Conservation (phyloP, 1,139 yeast genomes). For the Saccharomycopsis hybrid region DNA sequence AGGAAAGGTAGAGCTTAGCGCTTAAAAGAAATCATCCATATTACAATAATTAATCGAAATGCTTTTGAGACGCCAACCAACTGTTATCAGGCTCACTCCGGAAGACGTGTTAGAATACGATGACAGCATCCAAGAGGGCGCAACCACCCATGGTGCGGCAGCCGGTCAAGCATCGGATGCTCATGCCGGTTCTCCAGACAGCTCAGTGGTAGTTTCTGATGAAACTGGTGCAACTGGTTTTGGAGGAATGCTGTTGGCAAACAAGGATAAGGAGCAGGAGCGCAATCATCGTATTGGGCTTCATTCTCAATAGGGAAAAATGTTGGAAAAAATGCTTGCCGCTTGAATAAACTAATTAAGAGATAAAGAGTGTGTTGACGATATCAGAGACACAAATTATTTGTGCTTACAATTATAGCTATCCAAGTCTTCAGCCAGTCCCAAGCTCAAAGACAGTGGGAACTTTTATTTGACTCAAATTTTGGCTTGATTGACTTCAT, state of each 20-base stretch:
- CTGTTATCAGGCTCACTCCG: conserved; percentile 56
- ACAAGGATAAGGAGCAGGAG: conserved; percentile 3
- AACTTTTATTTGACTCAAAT: no score
- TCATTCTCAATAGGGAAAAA: not conserved
- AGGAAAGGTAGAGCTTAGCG: not conserved
- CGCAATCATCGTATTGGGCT: conserved; percentile 9
- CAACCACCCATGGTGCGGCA: not conserved
- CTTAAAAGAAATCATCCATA: no score
- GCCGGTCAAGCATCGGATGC: not conserved
- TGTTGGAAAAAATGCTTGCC: no score
- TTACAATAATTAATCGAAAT: not conserved
- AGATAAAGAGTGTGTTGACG: no score
- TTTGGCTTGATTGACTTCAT: no score
- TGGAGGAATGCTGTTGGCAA: not conserved
- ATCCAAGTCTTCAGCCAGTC: no score
- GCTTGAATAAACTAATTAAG: no score
- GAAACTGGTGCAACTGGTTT: not conserved
- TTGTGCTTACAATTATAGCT: no score
- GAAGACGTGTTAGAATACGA: conserved; percentile 61
- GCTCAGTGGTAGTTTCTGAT: not conserved
- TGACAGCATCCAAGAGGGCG: conserved; percentile 28
- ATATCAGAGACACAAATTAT: no score
- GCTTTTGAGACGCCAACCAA: conserved; percentile 50
- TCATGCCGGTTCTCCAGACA: not conserved
- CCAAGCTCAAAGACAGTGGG: no score